Evolutionary conservation across 1,284 basidiomycete genomes (phyloP).

Genomic region (Apiotrichum gamsii): DNA sequence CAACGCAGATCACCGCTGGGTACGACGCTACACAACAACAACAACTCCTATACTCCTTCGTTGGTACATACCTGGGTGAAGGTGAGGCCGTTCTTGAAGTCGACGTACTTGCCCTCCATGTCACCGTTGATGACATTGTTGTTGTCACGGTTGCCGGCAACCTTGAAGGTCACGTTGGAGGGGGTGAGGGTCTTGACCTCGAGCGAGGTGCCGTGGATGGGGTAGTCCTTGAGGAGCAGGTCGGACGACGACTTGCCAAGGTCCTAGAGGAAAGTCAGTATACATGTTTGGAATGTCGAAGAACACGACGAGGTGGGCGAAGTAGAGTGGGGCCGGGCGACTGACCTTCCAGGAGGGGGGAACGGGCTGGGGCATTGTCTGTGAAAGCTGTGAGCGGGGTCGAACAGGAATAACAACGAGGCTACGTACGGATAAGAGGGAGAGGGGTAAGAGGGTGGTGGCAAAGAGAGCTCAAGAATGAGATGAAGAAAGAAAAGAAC

Average conservation of each 20-base stretch:
- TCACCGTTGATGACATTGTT: conserved; percentile 69
- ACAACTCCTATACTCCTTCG: too few species aligned
- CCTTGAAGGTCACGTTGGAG: conserved; percentile 81
- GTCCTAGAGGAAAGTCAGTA: conserved; percentile 56
- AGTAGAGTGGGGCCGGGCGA: too few species aligned
- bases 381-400: not conserved
- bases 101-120: conserved; percentile 83
- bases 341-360: conserved; percentile 86
- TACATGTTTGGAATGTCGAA: too few species aligned
- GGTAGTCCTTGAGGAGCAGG: conserved; percentile 89
- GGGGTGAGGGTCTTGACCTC: conserved; percentile 96
- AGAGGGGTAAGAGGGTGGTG: too few species aligned
- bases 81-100: conserved; percentile 81
- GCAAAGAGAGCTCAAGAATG: too few species aligned
- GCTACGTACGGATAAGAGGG: too few species aligned
- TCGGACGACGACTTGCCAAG: conserved; percentile 97
- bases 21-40: too few species aligned
- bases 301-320: too few species aligned
- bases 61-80: conserved; percentile 63
- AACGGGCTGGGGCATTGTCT: conserved; percentile 74
- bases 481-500: too few species aligned
- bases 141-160: conserved; percentile 71
- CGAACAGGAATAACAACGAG: too few species aligned
- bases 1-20: too few species aligned
- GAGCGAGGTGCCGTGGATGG: conserved; percentile 67